Conservation (phyloP, 164 flowering plant genomes). For the Liriodendron chinense region DNA sequence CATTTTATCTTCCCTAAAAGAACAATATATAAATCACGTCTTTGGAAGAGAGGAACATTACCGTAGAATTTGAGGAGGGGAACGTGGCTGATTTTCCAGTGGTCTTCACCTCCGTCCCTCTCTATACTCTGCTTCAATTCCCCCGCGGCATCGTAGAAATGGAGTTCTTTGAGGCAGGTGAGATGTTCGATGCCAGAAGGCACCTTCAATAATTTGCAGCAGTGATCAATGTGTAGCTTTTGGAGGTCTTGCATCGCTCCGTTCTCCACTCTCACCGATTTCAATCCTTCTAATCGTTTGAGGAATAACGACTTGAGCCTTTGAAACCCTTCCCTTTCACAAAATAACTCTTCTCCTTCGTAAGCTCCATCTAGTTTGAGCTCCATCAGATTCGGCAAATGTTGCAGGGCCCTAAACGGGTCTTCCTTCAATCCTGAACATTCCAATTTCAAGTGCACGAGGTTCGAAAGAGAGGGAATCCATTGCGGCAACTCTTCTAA, state of each 20-base stretch:
- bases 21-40: too few species aligned
- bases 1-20: too few species aligned
- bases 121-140: neutral
- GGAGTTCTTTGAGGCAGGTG: neutral
- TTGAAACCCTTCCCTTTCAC: neutral
- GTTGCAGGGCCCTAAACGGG: neutral
- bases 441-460: neutral
- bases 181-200: neutral
- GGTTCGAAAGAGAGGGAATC: conserved; percentile 1
- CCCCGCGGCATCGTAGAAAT: neutral
- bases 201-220: neutral
- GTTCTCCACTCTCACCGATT: neutral
- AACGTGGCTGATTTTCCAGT: neutral
- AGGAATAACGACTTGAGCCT: neutral
- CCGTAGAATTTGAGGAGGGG: neutral
- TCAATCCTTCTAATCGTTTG: neutral
- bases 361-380: conserved; percentile 4
- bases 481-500: conserved; percentile 1
- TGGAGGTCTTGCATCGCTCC: neutral
- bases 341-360: neutral
- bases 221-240: neutral
- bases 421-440: conserved; percentile 8
- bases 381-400: conserved; percentile 4
- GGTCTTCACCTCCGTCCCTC: neutral
- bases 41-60: neutral